Evolutionary conservation across 805 yeast genomes (phyloP), one percentile per base, ranked within the genome.

Genomic region (Ogataea naganishii): DNA sequence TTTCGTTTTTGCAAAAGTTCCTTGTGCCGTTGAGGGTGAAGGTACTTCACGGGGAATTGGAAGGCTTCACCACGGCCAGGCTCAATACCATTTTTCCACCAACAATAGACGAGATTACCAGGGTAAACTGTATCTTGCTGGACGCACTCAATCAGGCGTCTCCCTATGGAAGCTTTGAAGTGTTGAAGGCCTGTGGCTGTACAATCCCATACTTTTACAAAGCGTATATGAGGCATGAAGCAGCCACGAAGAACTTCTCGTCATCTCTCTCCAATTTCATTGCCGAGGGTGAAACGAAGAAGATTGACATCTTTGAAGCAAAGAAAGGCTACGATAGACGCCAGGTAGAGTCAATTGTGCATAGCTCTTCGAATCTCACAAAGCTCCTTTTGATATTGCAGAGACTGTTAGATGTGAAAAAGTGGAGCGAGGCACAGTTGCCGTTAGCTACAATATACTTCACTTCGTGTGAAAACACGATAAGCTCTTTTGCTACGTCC

Each of bases 161-260:
- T 2, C 72, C 77, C 0, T 72, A 53, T 47, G 96, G 96, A 2
- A 70, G 80, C 29, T 66, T 69, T 30, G 96, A 89, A 52, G 64
- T 84, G 3, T 53, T 89, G 35, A 77, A 72, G 37, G 95, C 89
- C 1, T 72, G 94, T 47, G 92, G 86, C 4, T 67, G 74, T 30
- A 76, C 92, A 0, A 66, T 89, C 11, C 96, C 96, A 0, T 85
- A 84, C 51, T 89, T 86, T 51, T 89, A 83, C 58, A 83, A 86
- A 47, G 95, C 96, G 0, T 83, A 82, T 43, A 83, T 86, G 64
- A 66, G 96, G 34, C 96, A 89, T 53, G 95, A 88, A 53, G 95
- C 96, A 7, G 95, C 95, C 13, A 71, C 92, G 8, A 76, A 75
- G 39, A 65, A 68, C 31, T 84, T 84, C 41, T 57, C 66, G 12